These are phyloP conservation scores for Hylodesmum podocarpum DNA, from an alignment of 306 rosid genomes.

Conservation along the genomic window DNA sequence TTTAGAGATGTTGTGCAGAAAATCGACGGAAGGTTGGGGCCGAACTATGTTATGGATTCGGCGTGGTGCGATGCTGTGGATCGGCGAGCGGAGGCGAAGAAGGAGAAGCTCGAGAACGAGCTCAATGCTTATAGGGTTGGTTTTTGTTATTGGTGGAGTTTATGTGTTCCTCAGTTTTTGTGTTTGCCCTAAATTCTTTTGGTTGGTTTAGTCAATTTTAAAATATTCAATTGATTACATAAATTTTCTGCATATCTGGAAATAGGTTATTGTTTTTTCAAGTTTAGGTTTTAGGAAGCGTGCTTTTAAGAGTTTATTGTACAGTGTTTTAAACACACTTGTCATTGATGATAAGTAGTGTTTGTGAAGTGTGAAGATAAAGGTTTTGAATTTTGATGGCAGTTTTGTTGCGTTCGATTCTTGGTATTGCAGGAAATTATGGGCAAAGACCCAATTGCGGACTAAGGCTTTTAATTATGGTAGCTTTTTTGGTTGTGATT, in stretches of 20 bases:
- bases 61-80: conserved; percentile 80
- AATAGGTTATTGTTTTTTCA: neutral
- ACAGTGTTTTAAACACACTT: neutral
- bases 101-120: conserved; percentile 94
- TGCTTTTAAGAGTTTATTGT: neutral
- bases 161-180: neutral
- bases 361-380: neutral
- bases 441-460: too few species aligned
- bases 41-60: conserved; percentile 54
- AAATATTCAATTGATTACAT: neutral
- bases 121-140: conserved; percentile 83
- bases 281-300: neutral
- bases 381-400: too few species aligned
- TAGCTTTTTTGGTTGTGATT: neutral
- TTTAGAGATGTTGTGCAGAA: conserved; percentile 78
- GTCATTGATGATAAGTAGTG: neutral
- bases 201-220: neutral
- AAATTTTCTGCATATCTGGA: neutral
- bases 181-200: neutral
- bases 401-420: too few species aligned
- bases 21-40: conserved; percentile 73
- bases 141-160: neutral
- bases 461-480: neutral
- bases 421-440: too few species aligned
- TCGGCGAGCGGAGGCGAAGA: conserved; percentile 84